These are phyloP conservation scores for Lyophyllum atratum DNA, from an alignment of 768 basidiomycete genomes.

Conservation along the genomic window DNA sequence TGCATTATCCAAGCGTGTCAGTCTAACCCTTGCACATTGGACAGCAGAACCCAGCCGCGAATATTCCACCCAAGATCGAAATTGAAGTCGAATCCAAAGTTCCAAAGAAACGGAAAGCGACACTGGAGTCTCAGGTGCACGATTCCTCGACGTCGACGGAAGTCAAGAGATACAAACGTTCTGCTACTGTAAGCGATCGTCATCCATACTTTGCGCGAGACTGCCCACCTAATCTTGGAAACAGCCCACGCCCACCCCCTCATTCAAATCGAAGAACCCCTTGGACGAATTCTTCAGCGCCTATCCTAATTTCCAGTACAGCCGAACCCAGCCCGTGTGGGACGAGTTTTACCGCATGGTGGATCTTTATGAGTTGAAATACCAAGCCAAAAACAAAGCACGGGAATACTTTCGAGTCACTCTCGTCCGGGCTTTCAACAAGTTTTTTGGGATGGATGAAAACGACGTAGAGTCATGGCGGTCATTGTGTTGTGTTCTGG, in stretches of 20 bases:
- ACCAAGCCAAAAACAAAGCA: slow-evolving; percentile 17
- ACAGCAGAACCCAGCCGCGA: too few relatives aligned
- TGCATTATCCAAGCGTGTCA: too few relatives aligned
- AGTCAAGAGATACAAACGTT: too few relatives aligned
- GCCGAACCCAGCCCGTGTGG: slow-evolving; percentile 18
- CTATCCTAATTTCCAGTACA: slow-evolving; percentile 23
- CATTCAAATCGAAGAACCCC: background rate
- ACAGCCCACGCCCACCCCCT: background rate
- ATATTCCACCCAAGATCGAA: too few relatives aligned
- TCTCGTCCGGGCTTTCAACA: slow-evolving; percentile 33
- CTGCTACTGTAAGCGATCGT: too few relatives aligned
- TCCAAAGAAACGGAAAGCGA: too few relatives aligned
- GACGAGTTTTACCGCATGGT: slow-evolving; percentile 13
- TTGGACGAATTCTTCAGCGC: slow-evolving; percentile 19
- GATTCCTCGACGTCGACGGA: too few relatives aligned
- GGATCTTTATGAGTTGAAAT: background rate
- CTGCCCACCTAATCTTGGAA: too few relatives aligned
- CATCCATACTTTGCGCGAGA: too few relatives aligned
- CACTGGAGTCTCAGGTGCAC: too few relatives aligned
- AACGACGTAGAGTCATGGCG: slow-evolving; percentile 31
- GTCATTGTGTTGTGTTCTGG: slow-evolving; percentile 25
- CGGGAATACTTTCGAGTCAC: slow-evolving; percentile 27
- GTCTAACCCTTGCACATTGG: too few relatives aligned
- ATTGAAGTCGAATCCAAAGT: too few relatives aligned
- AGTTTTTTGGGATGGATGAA: slow-evolving; percentile 32